Conservation (phyloP, 495 filamentous ascomycete species). For the Penicillium maclennaniae region DNA sequence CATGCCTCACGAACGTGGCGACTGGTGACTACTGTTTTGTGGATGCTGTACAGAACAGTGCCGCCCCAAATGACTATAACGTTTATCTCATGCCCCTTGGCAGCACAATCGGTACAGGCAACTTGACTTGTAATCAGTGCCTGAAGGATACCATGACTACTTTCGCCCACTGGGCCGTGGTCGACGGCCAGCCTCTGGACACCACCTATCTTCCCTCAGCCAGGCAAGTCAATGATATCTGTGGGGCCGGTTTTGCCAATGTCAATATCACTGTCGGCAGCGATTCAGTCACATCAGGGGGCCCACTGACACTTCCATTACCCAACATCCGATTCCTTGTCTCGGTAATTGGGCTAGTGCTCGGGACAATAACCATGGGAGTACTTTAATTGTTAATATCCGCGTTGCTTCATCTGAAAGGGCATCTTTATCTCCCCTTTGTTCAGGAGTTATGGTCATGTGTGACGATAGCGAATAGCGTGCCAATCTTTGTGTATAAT, state of each 20-base stretch:
- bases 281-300: conserved; percentile 9
- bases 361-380: conserved; percentile 4
- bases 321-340: not conserved
- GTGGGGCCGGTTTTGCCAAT: conserved; percentile 61
- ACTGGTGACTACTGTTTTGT: conserved; percentile 62
- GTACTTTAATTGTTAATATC: conserved; percentile 2
- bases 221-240: conserved; percentile 58
- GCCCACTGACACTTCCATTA: conserved; percentile 7
- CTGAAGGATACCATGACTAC: conserved; percentile 65
- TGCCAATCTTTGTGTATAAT: conserved; percentile 6
- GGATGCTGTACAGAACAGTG: conserved; percentile 72
- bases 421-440: conserved; percentile 6
- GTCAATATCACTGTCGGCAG: conserved; percentile 48
- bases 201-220: conserved; percentile 61
- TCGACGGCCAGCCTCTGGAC: conserved; percentile 54
- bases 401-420: not conserved
- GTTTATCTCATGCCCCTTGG: conserved; percentile 85
- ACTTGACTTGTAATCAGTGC: conserved; percentile 68
- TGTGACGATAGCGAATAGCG: conserved; percentile 24
- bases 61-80: conserved; percentile 63
- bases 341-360: conserved; percentile 1
- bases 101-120: conserved; percentile 55
- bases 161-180: conserved; percentile 58
- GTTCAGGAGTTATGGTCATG: conserved; percentile 13
- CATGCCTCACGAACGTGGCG: conserved; percentile 59